Conservation (phyloP, 257 asterid species). For the Knoxia roxburghii region DNA sequence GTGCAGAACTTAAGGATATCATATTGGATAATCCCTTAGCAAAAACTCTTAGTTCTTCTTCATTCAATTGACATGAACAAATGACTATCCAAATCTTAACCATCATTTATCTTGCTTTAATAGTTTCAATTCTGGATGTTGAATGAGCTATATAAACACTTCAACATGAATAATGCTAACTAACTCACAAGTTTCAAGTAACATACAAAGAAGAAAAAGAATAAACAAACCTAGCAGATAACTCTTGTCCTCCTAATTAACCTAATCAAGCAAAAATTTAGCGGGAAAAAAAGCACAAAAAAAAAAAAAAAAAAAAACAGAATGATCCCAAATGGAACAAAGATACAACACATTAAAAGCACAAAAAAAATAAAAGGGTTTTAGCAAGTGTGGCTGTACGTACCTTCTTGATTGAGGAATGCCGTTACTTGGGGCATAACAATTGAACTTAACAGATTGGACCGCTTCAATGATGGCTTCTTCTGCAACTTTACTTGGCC, state of each 20-base stretch:
- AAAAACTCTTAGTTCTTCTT: not conserved
- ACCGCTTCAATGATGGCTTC: constrained; percentile 45
- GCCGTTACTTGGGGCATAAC: constrained; percentile 38
- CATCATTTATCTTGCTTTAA: too few relatives aligned
- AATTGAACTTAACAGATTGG: constrained; percentile 43
- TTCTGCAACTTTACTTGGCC: constrained; percentile 38
- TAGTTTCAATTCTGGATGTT: too few relatives aligned
- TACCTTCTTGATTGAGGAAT: constrained; percentile 47
- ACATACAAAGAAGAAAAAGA: too few relatives aligned
- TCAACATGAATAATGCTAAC: too few relatives aligned
- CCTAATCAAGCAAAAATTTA: not conserved
- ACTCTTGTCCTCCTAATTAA: not conserved
- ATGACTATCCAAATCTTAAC: too few relatives aligned
- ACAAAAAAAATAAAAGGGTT: not conserved
- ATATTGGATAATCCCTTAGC: not conserved
- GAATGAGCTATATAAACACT: too few relatives aligned
- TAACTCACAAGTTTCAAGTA: too few relatives aligned
- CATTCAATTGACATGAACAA: too few relatives aligned
- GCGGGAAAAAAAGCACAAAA: not conserved
- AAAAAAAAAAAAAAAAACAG: too few relatives aligned
- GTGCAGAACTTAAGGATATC: not conserved
- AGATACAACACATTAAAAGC: not conserved
- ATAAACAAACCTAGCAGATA: too few relatives aligned
- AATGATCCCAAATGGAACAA: too few relatives aligned
- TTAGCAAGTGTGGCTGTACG: not conserved